A percentile compares a stretch with the other conserved stretches of the same genome.
phyloP scores from a whole-genome alignment of 2,329 filamentous ascomycete species.

The Neurospora crassa region DNA sequence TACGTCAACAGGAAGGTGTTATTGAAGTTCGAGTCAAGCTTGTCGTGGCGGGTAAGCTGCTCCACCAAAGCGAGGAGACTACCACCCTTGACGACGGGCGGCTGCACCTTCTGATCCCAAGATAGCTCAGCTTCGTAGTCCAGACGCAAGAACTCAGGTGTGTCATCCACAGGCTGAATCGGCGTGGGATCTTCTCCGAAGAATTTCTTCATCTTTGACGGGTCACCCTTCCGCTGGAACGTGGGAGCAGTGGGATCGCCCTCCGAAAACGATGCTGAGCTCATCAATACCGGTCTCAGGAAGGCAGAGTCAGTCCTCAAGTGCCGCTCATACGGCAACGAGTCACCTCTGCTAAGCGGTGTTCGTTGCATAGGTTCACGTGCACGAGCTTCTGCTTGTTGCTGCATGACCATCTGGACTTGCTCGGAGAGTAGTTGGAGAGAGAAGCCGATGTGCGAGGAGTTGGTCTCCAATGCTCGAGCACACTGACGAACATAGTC shows the following conservation, averaged over 20 bases:
- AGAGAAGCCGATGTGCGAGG: slow-evolving; percentile 79
- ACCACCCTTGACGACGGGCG: slow-evolving; percentile 75
- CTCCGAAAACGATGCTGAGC: slow-evolving; percentile 56
- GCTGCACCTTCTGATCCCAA: slow-evolving; percentile 74
- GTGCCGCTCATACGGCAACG: slow-evolving; percentile 48
- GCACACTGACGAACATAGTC: slow-evolving; percentile 70
- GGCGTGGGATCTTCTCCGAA: slow-evolving; percentile 55
- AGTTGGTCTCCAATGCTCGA: slow-evolving; percentile 74
- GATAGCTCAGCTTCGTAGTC: slow-evolving; percentile 84
- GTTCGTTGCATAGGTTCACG: slow-evolving; percentile 38
- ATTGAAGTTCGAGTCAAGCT: slow-evolving; percentile 90
- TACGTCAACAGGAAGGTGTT: slow-evolving; percentile 97
- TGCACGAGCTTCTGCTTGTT: slow-evolving; percentile 33
- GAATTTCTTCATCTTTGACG: slow-evolving; percentile 56
- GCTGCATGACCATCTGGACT: slow-evolving; percentile 48
- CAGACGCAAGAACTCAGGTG: slow-evolving; percentile 72
- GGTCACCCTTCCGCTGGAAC: slow-evolving; percentile 46
- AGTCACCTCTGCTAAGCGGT: slow-evolving; percentile 46
- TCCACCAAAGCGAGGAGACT: slow-evolving; percentile 85
- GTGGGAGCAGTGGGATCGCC: slow-evolving; percentile 38
- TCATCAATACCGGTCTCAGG: slow-evolving; percentile 37
- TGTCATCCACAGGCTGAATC: slow-evolving; percentile 53
- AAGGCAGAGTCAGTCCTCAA: slow-evolving; percentile 46
- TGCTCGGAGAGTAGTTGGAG: slow-evolving; percentile 81
- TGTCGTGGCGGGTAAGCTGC: slow-evolving; percentile 91